Conservation (phyloP, 192 early-diverging fungal genomes). For the Coemansia sp. region DNA sequence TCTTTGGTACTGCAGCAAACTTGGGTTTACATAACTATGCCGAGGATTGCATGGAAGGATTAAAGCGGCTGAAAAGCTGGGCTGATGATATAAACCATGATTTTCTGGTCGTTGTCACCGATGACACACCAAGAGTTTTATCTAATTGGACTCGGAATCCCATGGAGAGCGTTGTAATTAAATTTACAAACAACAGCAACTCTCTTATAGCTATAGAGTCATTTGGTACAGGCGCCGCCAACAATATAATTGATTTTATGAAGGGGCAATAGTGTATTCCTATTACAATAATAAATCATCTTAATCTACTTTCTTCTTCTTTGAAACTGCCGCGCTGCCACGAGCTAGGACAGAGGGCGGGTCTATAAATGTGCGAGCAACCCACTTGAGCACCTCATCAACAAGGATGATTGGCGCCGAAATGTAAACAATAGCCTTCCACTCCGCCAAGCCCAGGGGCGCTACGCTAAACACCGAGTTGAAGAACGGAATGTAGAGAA, state of each 20-base stretch:
- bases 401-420: slow-evolving; percentile 89
- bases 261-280: not conserved
- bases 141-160: not conserved
- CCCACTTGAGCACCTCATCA: slow-evolving; percentile 89
- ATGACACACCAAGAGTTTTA: not conserved
- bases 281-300: not conserved
- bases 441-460: slow-evolving; percentile 84
- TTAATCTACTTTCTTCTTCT: slow-evolving; percentile 22
- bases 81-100: not conserved
- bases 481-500: slow-evolving; percentile 98
- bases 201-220: not conserved
- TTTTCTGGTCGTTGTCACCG: not conserved
- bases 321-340: not conserved
- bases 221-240: not conserved
- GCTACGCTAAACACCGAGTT: slow-evolving; percentile 87
- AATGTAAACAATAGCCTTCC: slow-evolving; percentile 87
- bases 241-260: not conserved
- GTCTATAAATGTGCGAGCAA: slow-evolving; percentile 60
- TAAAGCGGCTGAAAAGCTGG: not conserved
- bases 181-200: not conserved
- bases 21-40: not conserved
- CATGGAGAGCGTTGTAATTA: not conserved
- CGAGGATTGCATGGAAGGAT: not conserved
- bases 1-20: not conserved
- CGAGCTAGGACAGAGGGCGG: slow-evolving; percentile 21